Conservation (phyloP, 2,329 filamentous ascomycete genomes). For the Piedraia hortae region DNA sequence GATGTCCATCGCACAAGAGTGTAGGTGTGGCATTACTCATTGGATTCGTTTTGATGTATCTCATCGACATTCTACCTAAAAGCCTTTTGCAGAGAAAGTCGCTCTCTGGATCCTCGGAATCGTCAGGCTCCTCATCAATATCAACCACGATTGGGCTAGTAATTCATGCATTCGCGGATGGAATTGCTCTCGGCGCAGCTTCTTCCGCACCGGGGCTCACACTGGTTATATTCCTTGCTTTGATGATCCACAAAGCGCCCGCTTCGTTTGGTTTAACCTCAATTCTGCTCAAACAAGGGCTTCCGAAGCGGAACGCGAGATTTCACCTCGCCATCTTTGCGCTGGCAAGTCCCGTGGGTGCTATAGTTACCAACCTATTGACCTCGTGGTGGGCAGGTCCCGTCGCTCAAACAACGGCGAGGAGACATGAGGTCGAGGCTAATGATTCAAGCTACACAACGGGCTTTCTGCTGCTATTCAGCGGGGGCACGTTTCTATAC, state of each 20-base stretch:
- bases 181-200: slow-evolving; percentile 83
- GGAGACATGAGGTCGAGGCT: too few relatives aligned
- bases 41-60: slow-evolving; percentile 89
- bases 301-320: slow-evolving; percentile 62
- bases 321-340: slow-evolving; percentile 78
- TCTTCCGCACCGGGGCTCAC: slow-evolving; percentile 45
- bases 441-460: slow-evolving; percentile 71
- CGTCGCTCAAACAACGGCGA: slow-evolving; percentile 26
- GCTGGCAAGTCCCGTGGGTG: slow-evolving; percentile 65
- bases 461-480: slow-evolving; percentile 80
- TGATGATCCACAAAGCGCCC: slow-evolving; percentile 84
- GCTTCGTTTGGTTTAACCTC: slow-evolving; percentile 87
- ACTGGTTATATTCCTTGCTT: slow-evolving; percentile 79
- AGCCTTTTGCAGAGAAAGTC: slow-evolving; percentile 76
- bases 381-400: slow-evolving; percentile 17
- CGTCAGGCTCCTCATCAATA: slow-evolving; percentile 2
- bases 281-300: slow-evolving; percentile 64
- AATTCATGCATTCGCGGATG: slow-evolving; percentile 83
- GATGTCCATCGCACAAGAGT: not conserved
- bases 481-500: slow-evolving; percentile 87
- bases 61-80: slow-evolving; percentile 63
- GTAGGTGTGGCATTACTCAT: slow-evolving; percentile 66
- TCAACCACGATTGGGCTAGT: slow-evolving; percentile 64
- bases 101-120: slow-evolving; percentile 20
- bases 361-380: slow-evolving; percentile 47